A percentile compares a stretch with the other conserved stretches of the same genome.
These are phyloP conservation scores for Middelhovenomyces tepae DNA, from an alignment of 805 yeast species.

Conservation along the genomic window DNA sequence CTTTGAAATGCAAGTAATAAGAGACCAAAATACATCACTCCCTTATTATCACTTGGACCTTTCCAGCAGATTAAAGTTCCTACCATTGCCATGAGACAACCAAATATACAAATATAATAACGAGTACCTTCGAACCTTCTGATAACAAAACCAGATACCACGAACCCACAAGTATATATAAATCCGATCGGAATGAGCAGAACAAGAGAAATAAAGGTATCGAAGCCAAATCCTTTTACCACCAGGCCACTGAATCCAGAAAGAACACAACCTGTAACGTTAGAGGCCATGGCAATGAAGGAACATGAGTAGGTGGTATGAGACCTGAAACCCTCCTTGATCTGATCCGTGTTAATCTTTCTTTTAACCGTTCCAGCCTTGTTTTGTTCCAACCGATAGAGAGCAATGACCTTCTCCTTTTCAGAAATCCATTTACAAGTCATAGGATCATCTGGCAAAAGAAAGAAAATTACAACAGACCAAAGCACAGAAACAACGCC, in stretches of 20 bases:
- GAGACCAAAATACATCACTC: conserved; percentile 7
- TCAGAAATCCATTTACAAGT: conserved; percentile 37
- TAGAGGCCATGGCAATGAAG: conserved; percentile 29
- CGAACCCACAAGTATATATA: conserved; percentile 11
- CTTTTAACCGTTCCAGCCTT: conserved; percentile 36
- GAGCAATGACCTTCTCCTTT: conserved; percentile 44
- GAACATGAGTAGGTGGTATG: conserved; percentile 33
- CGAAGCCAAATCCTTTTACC: conserved; percentile 31
- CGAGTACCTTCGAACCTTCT: conserved; percentile 7
- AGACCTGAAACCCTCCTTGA: conserved; percentile 39
- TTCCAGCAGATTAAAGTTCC: conserved; percentile 12
- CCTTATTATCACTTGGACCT: conserved; percentile 6
- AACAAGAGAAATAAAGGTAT: conserved; percentile 32
- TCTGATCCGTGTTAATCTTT: conserved; percentile 39
- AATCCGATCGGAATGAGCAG: conserved; percentile 40
- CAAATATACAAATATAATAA: conserved; percentile 4
- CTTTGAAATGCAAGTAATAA: conserved; percentile 9
- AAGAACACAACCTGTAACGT: conserved; percentile 32
- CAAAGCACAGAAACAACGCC: no score
- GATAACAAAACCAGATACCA: conserved; percentile 9
- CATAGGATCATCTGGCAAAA: conserved; percentile 51
- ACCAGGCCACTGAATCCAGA: conserved; percentile 35
- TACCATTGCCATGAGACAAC: conserved; percentile 8
- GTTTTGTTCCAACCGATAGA: conserved; percentile 32
- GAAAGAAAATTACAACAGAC: conserved; percentile 27